phyloP scores from a whole-genome alignment of 352 stramenopile genomes.

The Globisporangium carolinianum region DNA sequence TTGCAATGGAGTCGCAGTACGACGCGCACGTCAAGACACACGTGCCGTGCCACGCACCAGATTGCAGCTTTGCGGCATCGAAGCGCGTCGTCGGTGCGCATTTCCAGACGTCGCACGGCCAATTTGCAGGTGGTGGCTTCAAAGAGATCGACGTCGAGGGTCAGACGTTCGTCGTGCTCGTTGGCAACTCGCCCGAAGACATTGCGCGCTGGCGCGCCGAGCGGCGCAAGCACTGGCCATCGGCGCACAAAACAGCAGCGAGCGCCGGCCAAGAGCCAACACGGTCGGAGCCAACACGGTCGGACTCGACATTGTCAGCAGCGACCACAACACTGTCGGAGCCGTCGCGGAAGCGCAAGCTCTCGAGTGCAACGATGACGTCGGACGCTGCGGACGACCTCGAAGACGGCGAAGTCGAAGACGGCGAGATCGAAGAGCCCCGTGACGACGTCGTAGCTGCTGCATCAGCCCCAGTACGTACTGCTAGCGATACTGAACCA shows the following conservation, averaged over 20 bases:
- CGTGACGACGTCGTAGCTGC: conserved; percentile 7
- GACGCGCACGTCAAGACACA: conserved; percentile 68
- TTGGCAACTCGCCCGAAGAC: conserved; percentile 74
- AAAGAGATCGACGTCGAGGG: conserved; percentile 83
- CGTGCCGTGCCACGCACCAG: conserved; percentile 40
- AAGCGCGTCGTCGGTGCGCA: conserved; percentile 74
- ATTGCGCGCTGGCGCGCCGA: conserved; percentile 77
- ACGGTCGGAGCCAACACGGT: background rate
- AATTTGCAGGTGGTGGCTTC: conserved; percentile 57
- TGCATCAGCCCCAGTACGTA: conserved; percentile 12
- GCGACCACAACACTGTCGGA: background rate
- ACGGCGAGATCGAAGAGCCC: conserved; percentile 43
- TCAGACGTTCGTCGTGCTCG: conserved; percentile 83
- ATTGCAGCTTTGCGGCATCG: conserved; percentile 64
- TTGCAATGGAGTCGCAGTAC: conserved; percentile 60
- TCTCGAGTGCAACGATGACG: conserved; percentile 13
- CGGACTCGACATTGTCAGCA: too few species aligned
- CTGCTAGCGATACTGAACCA: conserved; percentile 11
- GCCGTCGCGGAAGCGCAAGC: conserved; percentile 37
- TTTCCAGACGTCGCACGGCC: conserved; percentile 59
- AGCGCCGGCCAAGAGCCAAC: conserved; percentile 1
- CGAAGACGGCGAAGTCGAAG: conserved; percentile 34
- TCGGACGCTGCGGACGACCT: conserved; percentile 7
- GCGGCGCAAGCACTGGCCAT: conserved; percentile 60
- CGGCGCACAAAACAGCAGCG: conserved; percentile 3